phyloP scores from a whole-genome alignment of 129 eudicot genomes.

The Artemisia argyi region DNA sequence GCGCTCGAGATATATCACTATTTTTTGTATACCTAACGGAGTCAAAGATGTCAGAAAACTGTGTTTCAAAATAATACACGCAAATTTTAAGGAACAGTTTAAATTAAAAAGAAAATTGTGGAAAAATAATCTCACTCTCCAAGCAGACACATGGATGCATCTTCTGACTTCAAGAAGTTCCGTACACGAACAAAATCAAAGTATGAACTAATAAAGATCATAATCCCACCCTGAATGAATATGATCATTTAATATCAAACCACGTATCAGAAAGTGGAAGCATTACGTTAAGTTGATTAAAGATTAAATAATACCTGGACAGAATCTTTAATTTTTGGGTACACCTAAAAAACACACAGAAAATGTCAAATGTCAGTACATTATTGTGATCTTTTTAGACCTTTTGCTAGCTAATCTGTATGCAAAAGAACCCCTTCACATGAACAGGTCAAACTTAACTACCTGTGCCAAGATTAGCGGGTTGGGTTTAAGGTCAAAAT shows the following conservation, averaged over 20 bases:
- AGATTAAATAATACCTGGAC: constrained; percentile 56
- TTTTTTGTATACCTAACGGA: constrained; percentile 51
- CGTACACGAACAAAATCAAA: constrained; percentile 81
- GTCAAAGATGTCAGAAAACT: not conserved
- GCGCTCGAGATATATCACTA: constrained; percentile 72
- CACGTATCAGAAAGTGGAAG: not conserved
- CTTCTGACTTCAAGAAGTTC: constrained; percentile 75
- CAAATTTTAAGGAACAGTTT: not conserved
- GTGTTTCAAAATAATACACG: not conserved
- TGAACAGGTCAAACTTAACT: no score
- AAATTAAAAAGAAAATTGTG: not conserved
- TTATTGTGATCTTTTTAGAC: no score
- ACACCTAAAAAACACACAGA: constrained; percentile 56
- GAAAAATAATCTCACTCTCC: constrained; percentile 63
- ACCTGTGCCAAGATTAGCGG: not conserved
- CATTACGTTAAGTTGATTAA: not conserved
- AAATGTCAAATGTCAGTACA: constrained; percentile 7
- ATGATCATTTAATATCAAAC: not conserved
- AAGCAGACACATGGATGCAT: constrained; percentile 77
- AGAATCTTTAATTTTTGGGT: constrained; percentile 89
- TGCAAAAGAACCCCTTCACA: no score
- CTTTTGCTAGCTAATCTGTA: no score
- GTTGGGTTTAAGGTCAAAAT: no score
- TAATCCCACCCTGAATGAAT: constrained; percentile 72
- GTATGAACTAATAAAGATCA: constrained; percentile 79